phyloP scores from a whole-genome alignment of 352 stramenopile genomes.

The Globisporangium solare region DNA sequence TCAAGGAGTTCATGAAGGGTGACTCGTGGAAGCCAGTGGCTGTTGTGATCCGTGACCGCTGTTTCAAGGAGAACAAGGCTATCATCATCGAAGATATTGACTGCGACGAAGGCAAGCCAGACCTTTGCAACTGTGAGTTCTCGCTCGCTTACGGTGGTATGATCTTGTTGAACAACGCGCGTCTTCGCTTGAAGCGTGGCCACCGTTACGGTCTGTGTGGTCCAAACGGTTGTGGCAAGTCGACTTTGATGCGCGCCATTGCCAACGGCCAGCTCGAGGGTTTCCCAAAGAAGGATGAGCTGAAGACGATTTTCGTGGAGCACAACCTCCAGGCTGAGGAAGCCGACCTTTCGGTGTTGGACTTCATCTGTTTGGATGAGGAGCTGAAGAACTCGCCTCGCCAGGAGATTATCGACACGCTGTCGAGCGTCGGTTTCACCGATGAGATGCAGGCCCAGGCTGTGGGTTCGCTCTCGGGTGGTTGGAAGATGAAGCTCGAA shows the following conservation, averaged over 20 bases:
- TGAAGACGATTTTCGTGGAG: constrained; percentile 96
- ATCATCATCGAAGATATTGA: constrained; percentile 95
- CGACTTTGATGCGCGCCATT: constrained; percentile 96
- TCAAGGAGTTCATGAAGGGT: constrained; percentile 76
- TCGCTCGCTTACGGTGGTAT: constrained; percentile 95
- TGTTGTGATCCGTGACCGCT: constrained; percentile 76
- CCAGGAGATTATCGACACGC: constrained; percentile 89
- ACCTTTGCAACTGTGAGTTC: constrained; percentile 99
- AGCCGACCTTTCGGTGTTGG: constrained; percentile 75
- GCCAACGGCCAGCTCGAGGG: constrained; percentile 94
- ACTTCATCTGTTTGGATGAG: constrained; percentile 85
- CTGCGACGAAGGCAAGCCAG: constrained; percentile 95
- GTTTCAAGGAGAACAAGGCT: constrained; percentile 88
- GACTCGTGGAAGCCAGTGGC: constrained; percentile 62
- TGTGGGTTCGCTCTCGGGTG: constrained; percentile 92
- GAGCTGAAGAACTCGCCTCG: constrained; percentile 89
- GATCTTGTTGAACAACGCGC: constrained; percentile 89
- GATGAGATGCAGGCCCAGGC: constrained; percentile 89
- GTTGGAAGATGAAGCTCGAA: constrained; percentile 95
- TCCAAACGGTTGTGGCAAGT: constrained; percentile 92
- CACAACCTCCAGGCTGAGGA: constrained; percentile 94
- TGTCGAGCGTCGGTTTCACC: constrained; percentile 92
- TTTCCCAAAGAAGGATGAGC: constrained; percentile 93
- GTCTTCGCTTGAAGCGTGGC: constrained; percentile 88
- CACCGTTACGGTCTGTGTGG: constrained; percentile 94